Evolutionary conservation across 2,329 filamentous ascomycete genomes (phyloP), one percentile per base, ranked within the genome.

Genomic region (Colletotrichum tabaci): DNA sequence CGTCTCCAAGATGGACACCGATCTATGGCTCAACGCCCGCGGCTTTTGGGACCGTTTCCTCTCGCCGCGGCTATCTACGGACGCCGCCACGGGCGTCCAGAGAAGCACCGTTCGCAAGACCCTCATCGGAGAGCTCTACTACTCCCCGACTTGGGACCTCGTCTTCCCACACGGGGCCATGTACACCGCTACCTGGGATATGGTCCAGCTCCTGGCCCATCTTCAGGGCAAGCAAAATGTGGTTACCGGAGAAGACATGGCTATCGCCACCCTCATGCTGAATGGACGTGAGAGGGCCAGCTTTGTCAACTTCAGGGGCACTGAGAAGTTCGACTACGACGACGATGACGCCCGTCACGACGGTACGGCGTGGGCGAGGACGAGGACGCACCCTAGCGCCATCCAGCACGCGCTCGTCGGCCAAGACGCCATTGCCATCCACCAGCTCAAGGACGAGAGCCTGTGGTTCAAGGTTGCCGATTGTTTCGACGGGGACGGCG

Each of bases 181-280:
- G 75, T 81, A 81, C 74, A 80, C 79, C 21, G 66, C 77, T 5
- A 80, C 79, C 5, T 80, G 79, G 79, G 79, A 80, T 58, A 75
- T 80, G 75, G 74, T 80, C 7, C 73, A 78, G 62, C 65, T 78
- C 21, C 66, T 81, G 2, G 69, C 75, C 7, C 58, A 58, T 13
- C 74, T 81, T 16, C 79, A 81, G 66, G 63, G 69, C 35, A 65
- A 69, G 55, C 75, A 75, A 68, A 66, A 74, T 21, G 75, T 79
- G 1, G 64, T 80, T 16, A 76, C 77, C 10, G 77, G 78, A 21
- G 79, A 80, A 65, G 79, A 80, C 66, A 78, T 78, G 74, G 75
- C 77, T 1, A 66, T 78, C 15, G 76, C 77, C 1, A 74, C 76
- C n/a, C 74, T 80, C 16, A 75, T 80, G 74, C 73, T 78, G 18